Evolutionary conservation across 257 asterid species (phyloP), one percentile per base, ranked within the genome.

Genomic region (Eustoma russellianum): DNA sequence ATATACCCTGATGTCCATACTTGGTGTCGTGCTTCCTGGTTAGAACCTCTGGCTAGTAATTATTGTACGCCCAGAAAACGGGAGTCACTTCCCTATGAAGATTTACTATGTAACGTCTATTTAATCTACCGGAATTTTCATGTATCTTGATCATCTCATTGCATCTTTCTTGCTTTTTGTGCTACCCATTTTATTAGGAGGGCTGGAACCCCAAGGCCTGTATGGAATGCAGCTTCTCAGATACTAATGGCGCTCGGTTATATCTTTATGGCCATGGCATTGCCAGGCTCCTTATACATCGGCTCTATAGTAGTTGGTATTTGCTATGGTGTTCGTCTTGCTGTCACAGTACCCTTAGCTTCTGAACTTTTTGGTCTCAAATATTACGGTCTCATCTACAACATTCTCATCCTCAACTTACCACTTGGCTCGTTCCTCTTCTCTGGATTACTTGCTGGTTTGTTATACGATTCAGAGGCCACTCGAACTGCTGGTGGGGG

Each of bases 211-310:
- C 81, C 81, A 17, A 71, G 81, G 59, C 81, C 81, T 3, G 33
- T 75, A 5, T 71, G 77, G 78, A 75, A 75, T 41, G 81, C 78
- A 9, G 81, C 70, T 17, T 75, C 81, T 1, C 81, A 75, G 60
- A 61, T 75, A 40, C 17, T 68, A 48, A 75, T 75, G 81, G 78
- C 81, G 1, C 53, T 71, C 0, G 81, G 81, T 18, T 75, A 71
- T 66, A 55, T 53, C 35, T 16, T 58, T 6, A 9, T 75, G 58
- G 78, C 81, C 48, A 64, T 75, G 73, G 78, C 78, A 5, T 9
- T 75, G 40, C 78, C 81, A 13, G 78, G 81, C 16, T 75, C 81
- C n/a, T 55, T 75, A 3, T 75, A 75, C 70, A 33, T 75, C 9
- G 81, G 77, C 14, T 75, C 81, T 16, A 58, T 65, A 18, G 65